Percentiles rank a stretch among this genome's conserved stretches.
These are phyloP conservation scores for Mimosa pudica DNA, from an alignment of 306 rosid species.

Conservation along the genomic window DNA sequence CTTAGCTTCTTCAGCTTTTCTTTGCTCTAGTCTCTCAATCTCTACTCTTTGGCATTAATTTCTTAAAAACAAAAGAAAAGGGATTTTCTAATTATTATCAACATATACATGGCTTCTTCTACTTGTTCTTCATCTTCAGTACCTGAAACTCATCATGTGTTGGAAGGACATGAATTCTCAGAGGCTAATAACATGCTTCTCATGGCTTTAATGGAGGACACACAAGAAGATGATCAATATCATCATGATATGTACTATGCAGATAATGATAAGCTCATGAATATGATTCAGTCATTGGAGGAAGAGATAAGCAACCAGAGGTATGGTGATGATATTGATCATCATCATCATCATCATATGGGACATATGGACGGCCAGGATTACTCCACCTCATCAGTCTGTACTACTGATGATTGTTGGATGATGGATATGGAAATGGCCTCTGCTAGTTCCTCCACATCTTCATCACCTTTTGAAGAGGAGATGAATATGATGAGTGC, in stretches of 20 bases:
- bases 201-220: conserved; percentile 51
- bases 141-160: conserved; percentile 13
- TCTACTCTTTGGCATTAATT: not conserved
- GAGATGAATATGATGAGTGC: conserved; percentile 2
- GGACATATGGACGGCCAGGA: conserved; percentile 41
- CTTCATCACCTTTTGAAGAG: conserved; percentile 8
- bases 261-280: conserved; percentile 49
- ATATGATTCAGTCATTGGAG: conserved; percentile 58
- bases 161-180: conserved; percentile 36
- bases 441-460: not conserved
- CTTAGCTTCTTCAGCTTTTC: not conserved
- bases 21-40: not conserved
- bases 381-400: conserved; percentile 38
- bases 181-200: conserved; percentile 44
- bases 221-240: conserved; percentile 35
- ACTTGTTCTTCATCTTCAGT: not conserved
- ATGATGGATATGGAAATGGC: conserved; percentile 39
- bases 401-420: conserved; percentile 16
- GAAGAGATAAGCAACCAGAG: conserved; percentile 38
- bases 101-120: conserved; percentile 30
- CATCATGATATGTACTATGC: conserved; percentile 23
- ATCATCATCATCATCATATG: not conserved
- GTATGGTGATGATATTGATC: not conserved
- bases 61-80: not conserved
- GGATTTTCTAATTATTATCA: not conserved